A percentile compares a stretch with the other conserved stretches of the same genome.
Conservation (phyloP, 768 basidiomycete species). For the Russula vinacea region DNA sequence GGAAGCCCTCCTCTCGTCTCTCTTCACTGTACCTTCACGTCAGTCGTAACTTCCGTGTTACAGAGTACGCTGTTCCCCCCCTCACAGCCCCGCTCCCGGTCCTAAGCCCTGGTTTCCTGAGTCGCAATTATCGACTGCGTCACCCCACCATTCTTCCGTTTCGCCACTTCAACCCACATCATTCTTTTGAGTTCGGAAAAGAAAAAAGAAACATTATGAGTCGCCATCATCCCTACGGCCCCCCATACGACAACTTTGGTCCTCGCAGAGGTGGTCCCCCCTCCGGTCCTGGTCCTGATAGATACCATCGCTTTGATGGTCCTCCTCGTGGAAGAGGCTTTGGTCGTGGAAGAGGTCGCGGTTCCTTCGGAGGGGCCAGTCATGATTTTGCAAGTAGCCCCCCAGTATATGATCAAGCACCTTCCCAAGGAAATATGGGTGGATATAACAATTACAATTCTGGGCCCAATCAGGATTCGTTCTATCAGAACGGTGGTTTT, state of each 20-base stretch:
- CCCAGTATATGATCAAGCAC: slow-evolving; percentile 62
- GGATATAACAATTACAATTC: slow-evolving; percentile 64
- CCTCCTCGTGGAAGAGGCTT: slow-evolving; percentile 59
- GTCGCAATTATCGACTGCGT: slow-evolving; percentile 17
- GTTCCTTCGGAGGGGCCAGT: slow-evolving; percentile 47
- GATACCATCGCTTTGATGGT: slow-evolving; percentile 43
- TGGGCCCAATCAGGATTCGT: slow-evolving; percentile 52
- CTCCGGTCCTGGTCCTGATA: slow-evolving; percentile 32
- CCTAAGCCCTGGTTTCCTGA: slow-evolving; percentile 12
- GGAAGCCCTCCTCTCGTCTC: neutral
- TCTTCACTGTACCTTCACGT: slow-evolving; percentile 24
- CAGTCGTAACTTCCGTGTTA: slow-evolving; percentile 22
- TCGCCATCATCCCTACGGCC: slow-evolving; percentile 84
- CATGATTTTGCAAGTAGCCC: slow-evolving; percentile 49
- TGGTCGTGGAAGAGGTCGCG: slow-evolving; percentile 72
- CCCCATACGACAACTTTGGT: slow-evolving; percentile 31
- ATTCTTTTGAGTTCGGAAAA: slow-evolving; percentile 33
- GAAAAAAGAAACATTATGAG: slow-evolving; percentile 52
- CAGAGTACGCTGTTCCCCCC: slow-evolving; percentile 26
- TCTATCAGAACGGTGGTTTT: slow-evolving; percentile 69
- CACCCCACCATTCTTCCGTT: slow-evolving; percentile 20
- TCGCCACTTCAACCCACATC: slow-evolving; percentile 25
- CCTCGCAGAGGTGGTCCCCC: slow-evolving; percentile 30
- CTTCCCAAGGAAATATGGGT: slow-evolving; percentile 59
- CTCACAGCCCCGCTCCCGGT: neutral